Conservation (phyloP, 192 early-diverging fungal species). For the Phycomyces blakesleeanus region DNA sequence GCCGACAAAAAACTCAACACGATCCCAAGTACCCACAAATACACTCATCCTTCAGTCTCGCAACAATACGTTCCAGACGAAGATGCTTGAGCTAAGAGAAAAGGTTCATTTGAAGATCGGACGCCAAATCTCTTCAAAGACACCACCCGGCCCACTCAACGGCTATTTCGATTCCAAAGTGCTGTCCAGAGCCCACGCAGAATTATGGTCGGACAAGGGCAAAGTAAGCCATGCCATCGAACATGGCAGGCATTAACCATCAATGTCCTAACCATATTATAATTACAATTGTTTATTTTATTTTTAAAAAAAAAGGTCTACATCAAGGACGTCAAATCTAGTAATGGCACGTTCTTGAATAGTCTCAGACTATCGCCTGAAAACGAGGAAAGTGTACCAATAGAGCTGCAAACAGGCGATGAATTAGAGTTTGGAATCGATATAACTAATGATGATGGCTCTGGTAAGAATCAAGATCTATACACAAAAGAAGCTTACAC, state of each 20-base stretch:
- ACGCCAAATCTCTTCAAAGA: constrained; percentile 61
- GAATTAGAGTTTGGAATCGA: constrained; percentile 77
- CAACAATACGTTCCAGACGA: constrained; percentile 45
- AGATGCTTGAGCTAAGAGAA: constrained; percentile 53
- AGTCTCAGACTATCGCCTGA: constrained; percentile 65
- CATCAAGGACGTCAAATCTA: constrained; percentile 72
- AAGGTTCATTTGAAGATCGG: constrained; percentile 60
- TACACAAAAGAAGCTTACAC: background rate
- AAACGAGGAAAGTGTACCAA: constrained; percentile 51
- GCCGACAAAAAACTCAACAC: background rate
- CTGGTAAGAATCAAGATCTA: constrained; percentile 34
- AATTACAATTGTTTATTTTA: too few species aligned
- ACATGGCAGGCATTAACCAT: too few species aligned
- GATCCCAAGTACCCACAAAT: background rate
- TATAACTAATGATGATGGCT: constrained; percentile 69
- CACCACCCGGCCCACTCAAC: constrained; percentile 58
- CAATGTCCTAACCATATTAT: too few species aligned
- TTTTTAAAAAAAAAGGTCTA: constrained; percentile 54
- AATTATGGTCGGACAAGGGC: constrained; percentile 61
- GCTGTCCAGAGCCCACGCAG: constrained; percentile 70
- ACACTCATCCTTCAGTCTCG: constrained; percentile 44
- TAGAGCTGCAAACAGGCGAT: constrained; percentile 59
- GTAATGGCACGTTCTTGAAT: constrained; percentile 83
- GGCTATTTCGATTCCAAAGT: constrained; percentile 86
- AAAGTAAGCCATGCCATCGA: constrained; percentile 40